A percentile compares a stretch with the other conserved stretches of the same genome.
Conservation (phyloP, 1,284 basidiomycete genomes). For the Cerrena zonata region DNA sequence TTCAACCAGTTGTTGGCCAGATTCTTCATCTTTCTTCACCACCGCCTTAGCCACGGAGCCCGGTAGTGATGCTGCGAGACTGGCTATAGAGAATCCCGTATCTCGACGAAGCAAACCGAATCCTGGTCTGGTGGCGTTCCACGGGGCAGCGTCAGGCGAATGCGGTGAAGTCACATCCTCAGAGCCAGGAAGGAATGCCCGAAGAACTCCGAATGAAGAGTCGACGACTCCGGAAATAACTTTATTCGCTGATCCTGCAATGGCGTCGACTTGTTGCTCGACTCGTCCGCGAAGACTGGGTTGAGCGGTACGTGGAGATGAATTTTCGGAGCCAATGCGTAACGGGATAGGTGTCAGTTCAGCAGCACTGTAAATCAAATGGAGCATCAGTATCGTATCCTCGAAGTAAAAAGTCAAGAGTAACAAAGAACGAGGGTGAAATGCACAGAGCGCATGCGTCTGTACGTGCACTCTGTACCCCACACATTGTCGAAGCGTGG, state of each 20-base stretch:
- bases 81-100: constrained; percentile 76
- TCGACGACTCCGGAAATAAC: constrained; percentile 82
- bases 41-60: constrained; percentile 31
- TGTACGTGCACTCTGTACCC: not conserved
- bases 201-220: constrained; percentile 74
- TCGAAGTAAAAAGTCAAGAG: constrained; percentile 7
- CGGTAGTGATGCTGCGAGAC: constrained; percentile 63
- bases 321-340: constrained; percentile 23
- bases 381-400: not conserved
- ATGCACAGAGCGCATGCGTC: not conserved
- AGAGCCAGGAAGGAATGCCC: constrained; percentile 48
- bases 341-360: constrained; percentile 75
- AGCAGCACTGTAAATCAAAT: constrained; percentile 45
- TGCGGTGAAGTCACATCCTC: constrained; percentile 24
- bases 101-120: constrained; percentile 67
- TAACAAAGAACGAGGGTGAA: not conserved
- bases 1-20: constrained; percentile 61
- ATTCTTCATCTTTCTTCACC: constrained; percentile 38
- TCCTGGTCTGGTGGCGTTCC: constrained; percentile 40
- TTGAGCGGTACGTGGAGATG: constrained; percentile 30
- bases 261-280: constrained; percentile 76
- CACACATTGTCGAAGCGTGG: not conserved
- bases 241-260: constrained; percentile 80
- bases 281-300: constrained; percentile 67
- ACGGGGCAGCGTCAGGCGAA: constrained; percentile 29